These are phyloP conservation scores for Epichloe baconii DNA, from an alignment of 2,329 filamentous ascomycete species.

Conservation along the genomic window DNA sequence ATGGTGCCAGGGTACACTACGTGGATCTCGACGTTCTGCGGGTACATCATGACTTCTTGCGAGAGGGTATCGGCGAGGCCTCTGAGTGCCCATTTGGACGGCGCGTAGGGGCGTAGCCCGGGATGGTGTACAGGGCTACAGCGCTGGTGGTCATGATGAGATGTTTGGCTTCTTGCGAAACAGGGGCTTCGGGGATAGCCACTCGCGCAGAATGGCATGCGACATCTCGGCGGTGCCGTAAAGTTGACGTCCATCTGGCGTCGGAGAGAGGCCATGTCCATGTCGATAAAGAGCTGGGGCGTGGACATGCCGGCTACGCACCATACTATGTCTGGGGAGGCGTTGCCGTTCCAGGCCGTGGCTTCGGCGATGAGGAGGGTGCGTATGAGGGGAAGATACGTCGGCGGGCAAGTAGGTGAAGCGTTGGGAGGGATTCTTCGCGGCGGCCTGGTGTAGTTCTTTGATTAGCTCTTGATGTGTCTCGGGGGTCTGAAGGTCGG, in stretches of 20 bases:
- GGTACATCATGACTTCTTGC: slow-evolving; percentile 79
- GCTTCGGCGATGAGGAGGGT: slow-evolving; percentile 56
- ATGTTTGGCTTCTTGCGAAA: slow-evolving; percentile 48
- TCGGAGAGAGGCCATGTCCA: slow-evolving; percentile 50
- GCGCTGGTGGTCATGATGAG: slow-evolving; percentile 79
- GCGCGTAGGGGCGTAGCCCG: slow-evolving; percentile 76
- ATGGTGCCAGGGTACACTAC: slow-evolving; percentile 80
- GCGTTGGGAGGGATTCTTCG: slow-evolving; percentile 55
- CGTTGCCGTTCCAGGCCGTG: slow-evolving; percentile 63
- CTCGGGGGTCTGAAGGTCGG: too few species aligned
- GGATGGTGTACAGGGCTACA: slow-evolving; percentile 60
- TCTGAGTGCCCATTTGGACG: slow-evolving; percentile 74
- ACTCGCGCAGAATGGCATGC: slow-evolving; percentile 62
- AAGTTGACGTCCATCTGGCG: slow-evolving; percentile 85
- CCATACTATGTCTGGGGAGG: slow-evolving; percentile 77
- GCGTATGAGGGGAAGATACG: slow-evolving; percentile 60
- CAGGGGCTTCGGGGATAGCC: slow-evolving; percentile 44
- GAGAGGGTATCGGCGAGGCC: slow-evolving; percentile 70
- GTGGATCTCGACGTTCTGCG: slow-evolving; percentile 67
- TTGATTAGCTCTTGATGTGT: slow-evolving; percentile 4
- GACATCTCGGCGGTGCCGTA: slow-evolving; percentile 79
- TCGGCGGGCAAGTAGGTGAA: slow-evolving; percentile 81
- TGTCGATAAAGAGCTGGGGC: slow-evolving; percentile 68
- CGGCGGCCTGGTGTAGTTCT: slow-evolving; percentile 40
- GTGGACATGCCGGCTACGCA: slow-evolving; percentile 66